Conservation (phyloP, 192 early-diverging fungal genomes). For the Rhizophagus prolifer region DNA sequence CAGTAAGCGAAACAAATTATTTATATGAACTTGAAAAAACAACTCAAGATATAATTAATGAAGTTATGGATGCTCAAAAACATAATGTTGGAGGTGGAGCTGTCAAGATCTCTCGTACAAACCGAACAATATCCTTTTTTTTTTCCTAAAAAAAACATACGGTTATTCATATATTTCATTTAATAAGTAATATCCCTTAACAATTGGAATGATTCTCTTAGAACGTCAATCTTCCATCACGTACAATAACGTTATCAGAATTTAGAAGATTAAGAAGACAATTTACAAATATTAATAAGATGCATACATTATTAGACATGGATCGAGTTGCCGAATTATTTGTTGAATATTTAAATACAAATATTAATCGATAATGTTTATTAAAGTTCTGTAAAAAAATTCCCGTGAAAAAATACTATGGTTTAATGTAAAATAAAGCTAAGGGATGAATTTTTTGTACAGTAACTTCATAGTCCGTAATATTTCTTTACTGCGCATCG, state of each 20-base stretch:
- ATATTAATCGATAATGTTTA: conserved; percentile 46
- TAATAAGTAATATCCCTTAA: conserved; percentile 25
- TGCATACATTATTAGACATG: conserved; percentile 71
- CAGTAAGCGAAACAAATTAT: conserved; percentile 87
- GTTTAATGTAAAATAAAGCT: too few relatives aligned
- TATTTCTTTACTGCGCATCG: too few relatives aligned
- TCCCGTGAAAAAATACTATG: too few relatives aligned
- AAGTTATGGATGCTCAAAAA: conserved; percentile 76
- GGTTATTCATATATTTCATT: neutral
- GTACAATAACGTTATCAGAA: conserved; percentile 75
- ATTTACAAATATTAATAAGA: conserved; percentile 86
- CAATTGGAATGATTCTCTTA: conserved; percentile 33
- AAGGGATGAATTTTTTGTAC: too few relatives aligned
- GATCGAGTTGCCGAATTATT: conserved; percentile 77
- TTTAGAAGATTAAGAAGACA: conserved; percentile 77
- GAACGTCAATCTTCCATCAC: conserved; percentile 62
- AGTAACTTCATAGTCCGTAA: too few relatives aligned
- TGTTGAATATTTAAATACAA: conserved; percentile 92
- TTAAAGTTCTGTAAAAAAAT: too few relatives aligned
- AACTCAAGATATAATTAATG: conserved; percentile 77
- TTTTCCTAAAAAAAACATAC: neutral
- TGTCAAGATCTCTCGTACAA: conserved; percentile 59
- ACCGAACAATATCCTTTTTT: conserved; percentile 40
- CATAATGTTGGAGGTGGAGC: conserved; percentile 53
- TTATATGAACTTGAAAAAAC: conserved; percentile 85